A percentile compares a stretch with the other conserved stretches of the same genome.
phyloP scores from a whole-genome alignment of 805 yeast genomes.

The Metschnikowia bowlesiae region DNA sequence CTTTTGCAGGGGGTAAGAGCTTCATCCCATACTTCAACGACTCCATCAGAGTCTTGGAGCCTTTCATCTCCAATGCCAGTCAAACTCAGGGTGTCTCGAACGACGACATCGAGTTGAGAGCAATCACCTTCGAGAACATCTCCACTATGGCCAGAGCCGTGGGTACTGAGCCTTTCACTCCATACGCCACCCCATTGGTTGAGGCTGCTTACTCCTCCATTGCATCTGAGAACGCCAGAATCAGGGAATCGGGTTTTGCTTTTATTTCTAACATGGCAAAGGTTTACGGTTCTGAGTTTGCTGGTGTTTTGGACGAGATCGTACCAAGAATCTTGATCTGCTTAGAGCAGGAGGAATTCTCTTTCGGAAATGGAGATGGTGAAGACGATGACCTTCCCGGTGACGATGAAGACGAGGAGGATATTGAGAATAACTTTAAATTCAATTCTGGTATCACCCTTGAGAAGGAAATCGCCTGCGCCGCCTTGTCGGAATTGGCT shows the following conservation, averaged over 20 bases:
- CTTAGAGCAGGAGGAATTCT: conserved; percentile 82
- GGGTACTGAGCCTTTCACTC: conserved; percentile 82
- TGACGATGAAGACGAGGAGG: conserved; percentile 52
- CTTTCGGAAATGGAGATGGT: conserved; percentile 49
- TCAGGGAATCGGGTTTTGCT: conserved; percentile 92
- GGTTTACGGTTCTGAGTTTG: conserved; percentile 87
- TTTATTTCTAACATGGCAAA: conserved; percentile 91
- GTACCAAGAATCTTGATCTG: conserved; percentile 82
- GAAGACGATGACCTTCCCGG: conserved; percentile 44
- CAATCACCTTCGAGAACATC: conserved; percentile 86
- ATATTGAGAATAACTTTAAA: conserved; percentile 65
- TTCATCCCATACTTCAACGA: conserved; percentile 82
- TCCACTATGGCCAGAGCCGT: conserved; percentile 96
- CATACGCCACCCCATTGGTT: conserved; percentile 82
- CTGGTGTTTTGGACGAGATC: conserved; percentile 76
- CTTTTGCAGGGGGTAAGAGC: conserved; percentile 87
- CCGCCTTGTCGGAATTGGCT: conserved; percentile 85
- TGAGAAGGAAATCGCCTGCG: conserved; percentile 94
- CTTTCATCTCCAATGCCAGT: conserved; percentile 67
- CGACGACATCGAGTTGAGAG: conserved; percentile 87
- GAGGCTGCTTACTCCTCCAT: conserved; percentile 82
- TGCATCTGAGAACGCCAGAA: conserved; percentile 71
- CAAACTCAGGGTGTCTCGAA: conserved; percentile 74
- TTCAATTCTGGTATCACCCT: conserved; percentile 93
- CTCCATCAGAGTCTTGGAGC: conserved; percentile 77